Conservation (phyloP, 2,329 filamentous ascomycete genomes). For the Diaporthe humulicola region DNA sequence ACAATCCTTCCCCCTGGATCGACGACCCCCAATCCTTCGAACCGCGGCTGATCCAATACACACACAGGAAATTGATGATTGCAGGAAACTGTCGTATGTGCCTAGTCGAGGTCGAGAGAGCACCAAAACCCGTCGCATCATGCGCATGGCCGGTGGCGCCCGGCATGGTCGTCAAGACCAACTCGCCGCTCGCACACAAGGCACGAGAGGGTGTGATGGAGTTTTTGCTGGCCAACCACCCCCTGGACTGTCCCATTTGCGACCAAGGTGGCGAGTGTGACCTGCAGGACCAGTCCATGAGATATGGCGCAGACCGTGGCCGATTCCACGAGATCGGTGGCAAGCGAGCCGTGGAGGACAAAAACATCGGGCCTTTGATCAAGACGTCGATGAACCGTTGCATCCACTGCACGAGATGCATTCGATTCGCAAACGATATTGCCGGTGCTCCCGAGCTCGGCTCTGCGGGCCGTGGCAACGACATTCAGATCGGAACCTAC, state of each 20-base stretch:
- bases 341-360: conserved; percentile 98
- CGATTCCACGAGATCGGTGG: conserved; percentile 96
- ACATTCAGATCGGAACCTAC: conserved; percentile 98
- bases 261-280: conserved; percentile 99
- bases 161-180: conserved; percentile 99
- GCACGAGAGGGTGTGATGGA: conserved; percentile 99
- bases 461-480: conserved; percentile 94
- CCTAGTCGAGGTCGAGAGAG: conserved; percentile 95
- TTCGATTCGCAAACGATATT: conserved; percentile 97
- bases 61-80: conserved; percentile 91
- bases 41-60: conserved; percentile 55
- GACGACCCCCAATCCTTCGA: conserved; percentile 44
- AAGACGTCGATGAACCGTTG: conserved; percentile 99
- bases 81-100: conserved; percentile 99
- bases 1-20: conserved; percentile 44
- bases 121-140: conserved; percentile 96
- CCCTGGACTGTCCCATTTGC: conserved; percentile 96
- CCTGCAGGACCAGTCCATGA: conserved; percentile 99
- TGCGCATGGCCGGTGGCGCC: conserved; percentile 99
- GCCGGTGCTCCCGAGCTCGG: conserved; percentile 96
- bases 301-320: conserved; percentile 95
- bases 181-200: conserved; percentile 96
- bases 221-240: conserved; percentile 96
- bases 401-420: conserved; percentile 98
- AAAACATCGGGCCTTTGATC: conserved; percentile 97